These are phyloP conservation scores for Brasenia schreberi DNA, from an alignment of 164 flowering plant genomes.

Conservation along the genomic window DNA sequence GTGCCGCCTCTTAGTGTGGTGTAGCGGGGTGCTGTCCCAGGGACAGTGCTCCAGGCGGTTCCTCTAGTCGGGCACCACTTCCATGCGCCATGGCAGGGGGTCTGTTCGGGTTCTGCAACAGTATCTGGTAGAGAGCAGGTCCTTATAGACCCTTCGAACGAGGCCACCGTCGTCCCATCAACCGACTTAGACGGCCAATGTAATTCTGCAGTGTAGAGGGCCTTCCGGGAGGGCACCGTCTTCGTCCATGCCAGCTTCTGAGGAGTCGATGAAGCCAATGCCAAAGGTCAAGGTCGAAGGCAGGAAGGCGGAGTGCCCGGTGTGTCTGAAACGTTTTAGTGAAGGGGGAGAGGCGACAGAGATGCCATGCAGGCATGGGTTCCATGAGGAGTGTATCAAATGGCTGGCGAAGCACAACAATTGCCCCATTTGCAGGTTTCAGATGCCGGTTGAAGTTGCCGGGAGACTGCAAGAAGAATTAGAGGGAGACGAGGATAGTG, in stretches of 20 bases:
- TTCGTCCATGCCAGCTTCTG: slow-evolving; percentile 35
- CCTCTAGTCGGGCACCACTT: no score
- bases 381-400: slow-evolving; percentile 50
- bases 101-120: no score
- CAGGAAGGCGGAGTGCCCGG: slow-evolving; percentile 43
- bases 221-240: no score
- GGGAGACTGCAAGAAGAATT: slow-evolving; percentile 5
- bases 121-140: slow-evolving; percentile 31
- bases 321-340: slow-evolving; percentile 75
- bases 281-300: slow-evolving; percentile 33
- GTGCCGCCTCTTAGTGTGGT: no score
- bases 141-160: slow-evolving; percentile 48
- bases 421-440: slow-evolving; percentile 78
- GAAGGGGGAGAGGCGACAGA: slow-evolving; percentile 49
- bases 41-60: no score
- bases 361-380: slow-evolving; percentile 88
- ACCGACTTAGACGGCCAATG: slow-evolving; percentile 64
- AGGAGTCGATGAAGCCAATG: slow-evolving; percentile 64
- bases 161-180: slow-evolving; percentile 51
- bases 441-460: slow-evolving; percentile 11
- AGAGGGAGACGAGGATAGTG: neutral
- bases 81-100: no score
- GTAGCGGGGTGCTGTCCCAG: no score
- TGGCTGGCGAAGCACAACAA: slow-evolving; percentile 87
- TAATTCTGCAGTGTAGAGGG: slow-evolving; percentile 29